Evolutionary conservation across 148 eudicot genomes (phyloP).

Genomic region (Diospyros lotus): DNA sequence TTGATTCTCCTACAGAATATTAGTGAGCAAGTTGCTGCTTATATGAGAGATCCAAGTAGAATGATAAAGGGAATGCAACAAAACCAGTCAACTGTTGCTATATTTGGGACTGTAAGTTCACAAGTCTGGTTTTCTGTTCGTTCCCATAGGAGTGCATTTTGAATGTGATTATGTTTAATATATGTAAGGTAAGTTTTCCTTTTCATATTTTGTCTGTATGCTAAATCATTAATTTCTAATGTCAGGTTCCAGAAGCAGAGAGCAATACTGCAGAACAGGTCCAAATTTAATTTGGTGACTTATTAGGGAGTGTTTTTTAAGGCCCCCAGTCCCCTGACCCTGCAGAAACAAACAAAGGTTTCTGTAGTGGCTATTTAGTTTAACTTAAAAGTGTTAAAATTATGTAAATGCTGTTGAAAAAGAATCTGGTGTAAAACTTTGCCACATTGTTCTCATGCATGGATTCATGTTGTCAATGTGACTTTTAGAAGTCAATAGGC

Average conservation of each 20-base stretch:
- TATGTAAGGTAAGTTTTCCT: background rate
- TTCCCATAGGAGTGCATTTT: background rate
- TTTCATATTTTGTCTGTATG: background rate
- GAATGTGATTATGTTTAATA: background rate
- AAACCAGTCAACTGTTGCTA: constrained; percentile 54
- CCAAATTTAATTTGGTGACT: background rate
- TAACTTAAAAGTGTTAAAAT: too few species aligned
- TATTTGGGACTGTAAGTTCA: constrained; percentile 76
- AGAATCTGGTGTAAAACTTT: too few species aligned
- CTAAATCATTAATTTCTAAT: constrained; percentile 3
- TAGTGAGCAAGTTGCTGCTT: constrained; percentile 82
- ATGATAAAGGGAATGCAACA: constrained; percentile 91
- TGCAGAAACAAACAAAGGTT: too few species aligned
- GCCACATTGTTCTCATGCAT: too few species aligned
- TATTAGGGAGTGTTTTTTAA: background rate
- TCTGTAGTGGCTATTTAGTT: too few species aligned
- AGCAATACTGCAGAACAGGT: constrained; percentile 51
- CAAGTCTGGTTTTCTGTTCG: background rate
- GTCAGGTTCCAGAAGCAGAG: constrained; percentile 44
- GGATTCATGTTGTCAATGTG: too few species aligned
- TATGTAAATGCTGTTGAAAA: too few species aligned
- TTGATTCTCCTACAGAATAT: constrained; percentile 47
- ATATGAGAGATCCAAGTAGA: constrained; percentile 95
- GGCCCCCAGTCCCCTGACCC: too few species aligned
- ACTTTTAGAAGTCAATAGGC: too few species aligned